Percentiles rank a stretch among this genome's conserved stretches.
Conservation (phyloP, 2,329 filamentous ascomycete species). For the Pseudogymnoascus sp. region DNA sequence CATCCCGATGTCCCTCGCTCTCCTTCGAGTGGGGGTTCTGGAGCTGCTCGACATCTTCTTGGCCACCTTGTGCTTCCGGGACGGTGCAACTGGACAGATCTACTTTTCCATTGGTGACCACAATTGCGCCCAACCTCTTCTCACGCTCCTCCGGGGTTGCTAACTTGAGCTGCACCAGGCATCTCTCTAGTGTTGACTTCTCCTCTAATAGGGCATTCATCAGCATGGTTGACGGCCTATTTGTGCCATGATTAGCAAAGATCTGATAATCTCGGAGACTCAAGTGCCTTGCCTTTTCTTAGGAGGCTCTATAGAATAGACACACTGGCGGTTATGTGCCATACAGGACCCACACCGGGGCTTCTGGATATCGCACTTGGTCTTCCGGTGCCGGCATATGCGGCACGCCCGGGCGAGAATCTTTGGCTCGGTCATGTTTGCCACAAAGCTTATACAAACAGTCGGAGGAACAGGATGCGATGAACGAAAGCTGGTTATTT, state of each 20-base stretch:
- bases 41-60: neutral
- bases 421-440: constrained; percentile 4
- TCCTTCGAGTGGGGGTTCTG: neutral
- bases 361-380: neutral
- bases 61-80: neutral
- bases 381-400: neutral
- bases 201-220: constrained; percentile 3
- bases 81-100: neutral
- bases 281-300: neutral
- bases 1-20: neutral
- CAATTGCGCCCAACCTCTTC: neutral
- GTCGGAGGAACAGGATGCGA: neutral
- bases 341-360: constrained; percentile 3
- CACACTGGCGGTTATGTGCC: neutral
- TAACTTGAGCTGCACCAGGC: neutral
- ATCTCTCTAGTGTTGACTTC: neutral
- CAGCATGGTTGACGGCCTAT: constrained; percentile 4
- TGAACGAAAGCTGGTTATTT: neutral
- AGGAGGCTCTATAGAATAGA: neutral
- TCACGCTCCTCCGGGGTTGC: constrained; percentile 4
- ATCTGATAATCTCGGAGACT: neutral
- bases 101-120: neutral
- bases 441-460: neutral
- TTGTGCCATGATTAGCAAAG: neutral
- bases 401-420: constrained; percentile 4